A percentile compares a stretch with the other conserved stretches of the same genome.
These are phyloP conservation scores for Stemphylium beticola DNA, from an alignment of 2,329 filamentous ascomycete genomes.

Conservation along the genomic window DNA sequence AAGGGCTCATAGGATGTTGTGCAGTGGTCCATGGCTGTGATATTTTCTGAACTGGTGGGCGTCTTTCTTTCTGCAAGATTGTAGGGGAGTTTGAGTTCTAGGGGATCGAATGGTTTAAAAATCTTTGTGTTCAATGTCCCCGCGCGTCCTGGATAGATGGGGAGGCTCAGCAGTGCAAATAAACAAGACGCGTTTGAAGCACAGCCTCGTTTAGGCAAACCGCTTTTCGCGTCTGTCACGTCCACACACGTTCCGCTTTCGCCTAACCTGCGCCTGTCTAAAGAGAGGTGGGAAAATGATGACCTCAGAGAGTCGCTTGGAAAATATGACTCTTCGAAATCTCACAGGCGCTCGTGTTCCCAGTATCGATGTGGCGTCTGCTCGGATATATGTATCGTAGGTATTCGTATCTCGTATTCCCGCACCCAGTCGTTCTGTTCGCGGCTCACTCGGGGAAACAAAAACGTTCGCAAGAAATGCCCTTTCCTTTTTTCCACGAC, in stretches of 20 bases:
- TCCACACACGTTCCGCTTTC: neutral
- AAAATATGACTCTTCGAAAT: no score
- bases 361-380: no score
- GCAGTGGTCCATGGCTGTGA: slow-evolving; percentile 2
- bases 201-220: slow-evolving; percentile 17
- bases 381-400: no score
- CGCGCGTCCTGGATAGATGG: no score
- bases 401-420: no score
- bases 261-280: neutral
- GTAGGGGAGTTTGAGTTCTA: neutral
- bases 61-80: neutral
- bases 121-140: neutral
- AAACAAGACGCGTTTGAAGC: neutral
- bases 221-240: neutral
- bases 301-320: neutral
- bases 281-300: neutral
- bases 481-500: no score
- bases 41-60: neutral
- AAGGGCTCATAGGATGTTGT: slow-evolving; percentile 1
- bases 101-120: neutral
- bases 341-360: no score
- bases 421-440: neutral
- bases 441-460: neutral
- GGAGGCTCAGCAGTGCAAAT: neutral
- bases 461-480: no score